Evolutionary conservation across 75 land plant species (phyloP).

Genomic region (Selaginella moellendorffii): DNA sequence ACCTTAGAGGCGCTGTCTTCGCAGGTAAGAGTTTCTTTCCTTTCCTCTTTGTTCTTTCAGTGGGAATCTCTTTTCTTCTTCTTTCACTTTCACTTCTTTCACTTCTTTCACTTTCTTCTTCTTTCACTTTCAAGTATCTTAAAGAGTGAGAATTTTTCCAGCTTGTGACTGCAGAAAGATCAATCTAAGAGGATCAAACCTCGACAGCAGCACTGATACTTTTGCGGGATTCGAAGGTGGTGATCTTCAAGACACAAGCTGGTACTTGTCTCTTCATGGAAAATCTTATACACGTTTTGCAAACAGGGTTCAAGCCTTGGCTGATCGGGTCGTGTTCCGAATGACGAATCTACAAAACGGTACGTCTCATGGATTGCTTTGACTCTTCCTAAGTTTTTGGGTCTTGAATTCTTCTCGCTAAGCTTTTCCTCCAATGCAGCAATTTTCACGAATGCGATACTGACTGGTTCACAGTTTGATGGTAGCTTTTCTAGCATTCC

Average conservation of each 20-base stretch:
- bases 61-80: not conserved
- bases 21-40: too few species aligned
- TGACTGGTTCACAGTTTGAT: conserved; percentile 23
- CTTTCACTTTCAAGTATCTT: too few species aligned
- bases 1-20: conserved; percentile 17
- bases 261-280: conserved; percentile 3
- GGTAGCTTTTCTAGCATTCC: conserved; percentile 9
- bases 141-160: too few species aligned
- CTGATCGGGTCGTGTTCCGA: conserved; percentile 24
- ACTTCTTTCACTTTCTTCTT: not conserved
- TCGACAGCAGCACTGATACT: conserved; percentile 22
- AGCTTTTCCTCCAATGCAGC: too few species aligned
- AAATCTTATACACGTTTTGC: not conserved
- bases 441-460: conserved; percentile 18
- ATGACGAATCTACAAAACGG: conserved; percentile 19
- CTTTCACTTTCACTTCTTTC: too few species aligned
- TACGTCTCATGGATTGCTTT: not conserved
- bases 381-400: not conserved
- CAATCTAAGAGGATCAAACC: conserved; percentile 16
- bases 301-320: conserved; percentile 16
- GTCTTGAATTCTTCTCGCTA: too few species aligned
- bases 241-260: conserved; percentile 16
- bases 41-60: not conserved
- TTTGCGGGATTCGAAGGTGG: conserved; percentile 22
- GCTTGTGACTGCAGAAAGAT: conserved; percentile 24